Percentiles rank a stretch among this genome's conserved stretches.
Conservation (phyloP, 257 asterid genomes). For the Forsythia viridissima region DNA sequence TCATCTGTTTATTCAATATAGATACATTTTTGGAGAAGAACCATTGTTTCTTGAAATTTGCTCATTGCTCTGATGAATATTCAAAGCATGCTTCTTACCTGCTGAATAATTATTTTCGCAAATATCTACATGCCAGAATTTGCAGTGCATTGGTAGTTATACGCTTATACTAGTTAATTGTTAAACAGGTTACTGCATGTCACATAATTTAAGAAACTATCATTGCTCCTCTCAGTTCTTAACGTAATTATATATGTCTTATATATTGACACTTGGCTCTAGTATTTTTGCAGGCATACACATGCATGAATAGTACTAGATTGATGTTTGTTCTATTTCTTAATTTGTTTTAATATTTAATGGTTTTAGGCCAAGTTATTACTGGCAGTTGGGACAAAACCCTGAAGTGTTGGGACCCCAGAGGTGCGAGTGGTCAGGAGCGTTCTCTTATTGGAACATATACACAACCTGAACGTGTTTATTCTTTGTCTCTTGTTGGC, state of each 20-base stretch:
- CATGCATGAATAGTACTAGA: not conserved
- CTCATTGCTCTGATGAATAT: not conserved
- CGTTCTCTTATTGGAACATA: conserved; percentile 82
- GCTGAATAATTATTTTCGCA: too few relatives aligned
- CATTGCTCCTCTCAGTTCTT: not conserved
- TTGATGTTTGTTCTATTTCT: not conserved
- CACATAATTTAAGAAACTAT: not conserved
- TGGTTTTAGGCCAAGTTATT: conserved; percentile 81
- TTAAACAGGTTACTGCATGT: not conserved
- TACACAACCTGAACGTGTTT: conserved; percentile 94
- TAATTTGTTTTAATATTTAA: conserved; percentile 8
- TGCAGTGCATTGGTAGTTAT: not conserved
- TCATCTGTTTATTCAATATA: not conserved
- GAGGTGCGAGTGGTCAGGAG: conserved; percentile 96
- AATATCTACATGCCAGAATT: not conserved
- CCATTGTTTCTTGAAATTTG: not conserved
- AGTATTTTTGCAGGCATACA: not conserved
- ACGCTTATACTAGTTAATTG: not conserved
- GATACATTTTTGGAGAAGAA: not conserved
- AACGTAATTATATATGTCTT: not conserved
- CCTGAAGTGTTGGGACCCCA: conserved; percentile 96
- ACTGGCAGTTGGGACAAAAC: conserved; percentile 99
- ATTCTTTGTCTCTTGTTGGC: conserved; percentile 87
- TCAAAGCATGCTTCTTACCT: not conserved
- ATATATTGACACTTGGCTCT: not conserved